phyloP scores from a whole-genome alignment of 148 eudicot genomes.

The Arctostaphylos glauca region DNA sequence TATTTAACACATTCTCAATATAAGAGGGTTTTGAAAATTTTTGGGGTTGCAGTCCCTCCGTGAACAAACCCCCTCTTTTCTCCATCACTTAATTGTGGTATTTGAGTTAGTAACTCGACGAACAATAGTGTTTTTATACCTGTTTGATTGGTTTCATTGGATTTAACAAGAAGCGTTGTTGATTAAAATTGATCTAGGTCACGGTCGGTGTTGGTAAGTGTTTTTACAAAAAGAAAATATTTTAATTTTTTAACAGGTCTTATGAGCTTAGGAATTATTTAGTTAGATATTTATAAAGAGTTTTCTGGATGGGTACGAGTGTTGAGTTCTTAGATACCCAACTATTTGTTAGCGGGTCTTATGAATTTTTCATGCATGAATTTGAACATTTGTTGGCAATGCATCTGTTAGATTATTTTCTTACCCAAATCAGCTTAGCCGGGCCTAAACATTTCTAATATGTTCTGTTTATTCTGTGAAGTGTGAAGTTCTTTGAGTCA shows the following conservation, averaged over 20 bases:
- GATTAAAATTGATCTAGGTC: slow-evolving; percentile 6
- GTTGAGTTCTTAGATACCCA: neutral
- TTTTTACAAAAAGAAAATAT: neutral
- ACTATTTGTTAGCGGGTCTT: neutral
- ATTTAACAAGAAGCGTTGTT: neutral
- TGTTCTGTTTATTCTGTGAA: neutral
- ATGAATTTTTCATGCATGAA: neutral
- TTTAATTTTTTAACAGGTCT: neutral
- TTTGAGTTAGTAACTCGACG: neutral
- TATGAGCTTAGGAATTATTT: neutral
- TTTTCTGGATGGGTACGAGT: neutral
- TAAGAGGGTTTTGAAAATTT: neutral
- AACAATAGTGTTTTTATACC: neutral
- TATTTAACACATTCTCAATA: neutral
- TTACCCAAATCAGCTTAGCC: neutral
- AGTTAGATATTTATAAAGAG: neutral
- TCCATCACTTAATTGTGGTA: neutral
- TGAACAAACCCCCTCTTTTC: neutral
- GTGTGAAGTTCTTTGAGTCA: neutral
- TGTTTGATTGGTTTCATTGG: neutral
- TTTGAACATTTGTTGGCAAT: slow-evolving; percentile 8
- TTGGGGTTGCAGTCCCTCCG: too few relatives aligned
- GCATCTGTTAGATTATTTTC: neutral
- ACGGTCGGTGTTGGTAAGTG: neutral
- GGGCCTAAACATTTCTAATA: neutral